Conservation (phyloP, 2,329 filamentous ascomycete genomes). For the Orbilia blumenaviensis region DNA sequence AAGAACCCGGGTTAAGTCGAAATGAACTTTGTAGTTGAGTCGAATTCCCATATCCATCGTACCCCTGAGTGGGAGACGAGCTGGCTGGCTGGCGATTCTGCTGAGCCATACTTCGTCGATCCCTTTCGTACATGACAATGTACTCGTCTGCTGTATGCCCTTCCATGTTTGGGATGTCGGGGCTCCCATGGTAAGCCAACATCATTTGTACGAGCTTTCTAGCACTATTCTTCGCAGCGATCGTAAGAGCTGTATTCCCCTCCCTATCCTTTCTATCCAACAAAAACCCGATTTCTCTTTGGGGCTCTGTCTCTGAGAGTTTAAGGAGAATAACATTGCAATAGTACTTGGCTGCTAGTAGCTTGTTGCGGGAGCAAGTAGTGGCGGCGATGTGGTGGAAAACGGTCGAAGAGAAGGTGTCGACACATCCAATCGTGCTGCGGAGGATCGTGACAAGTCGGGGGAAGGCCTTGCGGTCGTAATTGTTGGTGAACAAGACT, state of each 20-base stretch:
- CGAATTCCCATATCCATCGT: conserved; percentile 62
- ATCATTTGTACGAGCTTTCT: conserved; percentile 86
- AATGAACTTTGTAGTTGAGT: conserved; percentile 57
- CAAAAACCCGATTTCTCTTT: conserved; percentile 77
- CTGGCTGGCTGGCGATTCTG: conserved; percentile 74
- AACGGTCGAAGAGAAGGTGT: conserved; percentile 83
- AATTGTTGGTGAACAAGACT: conserved; percentile 96
- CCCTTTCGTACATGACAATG: conserved; percentile 78
- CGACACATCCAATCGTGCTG: conserved; percentile 79
- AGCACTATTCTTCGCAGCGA: conserved; percentile 81
- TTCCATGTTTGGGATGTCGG: conserved; percentile 81
- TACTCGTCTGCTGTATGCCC: conserved; percentile 86
- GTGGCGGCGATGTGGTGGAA: conserved; percentile 94
- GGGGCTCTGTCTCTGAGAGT: conserved; percentile 79
- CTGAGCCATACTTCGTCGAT: conserved; percentile 71
- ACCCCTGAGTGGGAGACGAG: conserved; percentile 70
- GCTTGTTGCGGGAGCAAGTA: conserved; percentile 84
- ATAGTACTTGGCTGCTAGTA: conserved; percentile 90
- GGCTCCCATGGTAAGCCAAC: conserved; percentile 80
- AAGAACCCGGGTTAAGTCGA: conserved; percentile 34
- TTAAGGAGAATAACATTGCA: conserved; percentile 89
- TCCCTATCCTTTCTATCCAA: conserved; percentile 84
- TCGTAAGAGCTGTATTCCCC: conserved; percentile 83
- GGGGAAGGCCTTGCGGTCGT: conserved; percentile 90
- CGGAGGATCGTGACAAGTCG: conserved; percentile 83